These are phyloP conservation scores for Lasiodiplodia gonubiensis DNA, from an alignment of 2,329 filamentous ascomycete genomes.

Conservation along the genomic window DNA sequence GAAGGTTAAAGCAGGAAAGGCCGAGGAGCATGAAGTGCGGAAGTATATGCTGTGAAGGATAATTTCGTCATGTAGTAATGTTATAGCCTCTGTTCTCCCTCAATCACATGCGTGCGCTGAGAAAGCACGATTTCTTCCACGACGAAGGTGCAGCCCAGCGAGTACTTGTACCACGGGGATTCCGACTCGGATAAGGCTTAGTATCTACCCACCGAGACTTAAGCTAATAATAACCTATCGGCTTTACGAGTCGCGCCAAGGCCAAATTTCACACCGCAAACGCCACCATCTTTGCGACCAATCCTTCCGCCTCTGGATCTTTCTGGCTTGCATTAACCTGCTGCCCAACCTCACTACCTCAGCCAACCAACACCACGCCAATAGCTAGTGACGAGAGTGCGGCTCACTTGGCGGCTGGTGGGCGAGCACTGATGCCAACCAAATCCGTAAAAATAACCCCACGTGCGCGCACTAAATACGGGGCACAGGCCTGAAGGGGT, in stretches of 20 bases:
- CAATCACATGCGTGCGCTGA: too few relatives aligned
- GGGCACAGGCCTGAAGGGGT: not conserved
- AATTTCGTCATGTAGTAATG: slow-evolving; percentile 4
- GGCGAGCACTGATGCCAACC: not conserved
- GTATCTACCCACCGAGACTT: not conserved
- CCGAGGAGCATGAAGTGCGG: not conserved
- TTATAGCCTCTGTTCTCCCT: not conserved
- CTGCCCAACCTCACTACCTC: not conserved
- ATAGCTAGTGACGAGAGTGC: not conserved
- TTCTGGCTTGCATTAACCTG: not conserved
- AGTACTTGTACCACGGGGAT: not conserved
- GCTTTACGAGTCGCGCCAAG: slow-evolving; percentile 3
- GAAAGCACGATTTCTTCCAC: not conserved
- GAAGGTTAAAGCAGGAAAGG: not conserved
- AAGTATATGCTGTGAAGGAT: slow-evolving; percentile 13
- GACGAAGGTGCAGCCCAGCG: too few relatives aligned
- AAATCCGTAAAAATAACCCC: slow-evolving; percentile 8
- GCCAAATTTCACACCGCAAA: not conserved
- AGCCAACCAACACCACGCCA: not conserved
- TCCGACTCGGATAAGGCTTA: not conserved
- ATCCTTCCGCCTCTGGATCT: not conserved
- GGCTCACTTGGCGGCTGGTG: not conserved
- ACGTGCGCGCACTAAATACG: not conserved
- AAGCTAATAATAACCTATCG: not conserved
- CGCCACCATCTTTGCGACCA: not conserved